These are phyloP conservation scores for Buddleja alternifolia DNA, from an alignment of 257 asterid species.

Conservation along the genomic window DNA sequence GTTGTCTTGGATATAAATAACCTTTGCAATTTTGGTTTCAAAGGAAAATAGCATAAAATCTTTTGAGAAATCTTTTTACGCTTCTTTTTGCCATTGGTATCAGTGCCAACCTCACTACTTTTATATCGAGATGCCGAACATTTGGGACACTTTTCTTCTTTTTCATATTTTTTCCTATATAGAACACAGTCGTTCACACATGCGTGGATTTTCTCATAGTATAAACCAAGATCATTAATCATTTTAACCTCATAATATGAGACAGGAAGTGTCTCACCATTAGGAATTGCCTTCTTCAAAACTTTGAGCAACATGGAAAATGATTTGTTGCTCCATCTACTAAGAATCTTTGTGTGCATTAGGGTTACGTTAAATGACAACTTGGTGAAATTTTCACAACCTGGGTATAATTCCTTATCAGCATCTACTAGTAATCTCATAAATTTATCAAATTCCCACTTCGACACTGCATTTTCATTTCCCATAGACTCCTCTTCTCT, in stretches of 20 bases:
- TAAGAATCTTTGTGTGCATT: constrained; percentile 4
- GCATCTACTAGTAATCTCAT: too few species aligned
- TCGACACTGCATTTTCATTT: too few species aligned
- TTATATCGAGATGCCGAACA: too few species aligned
- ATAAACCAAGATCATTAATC: neutral
- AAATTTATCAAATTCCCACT: too few species aligned
- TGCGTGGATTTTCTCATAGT: neutral
- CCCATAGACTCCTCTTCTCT: neutral
- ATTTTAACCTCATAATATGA: constrained; percentile 16
- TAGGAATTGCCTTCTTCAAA: constrained; percentile 5
- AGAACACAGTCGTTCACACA: too few species aligned
- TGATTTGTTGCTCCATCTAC: neutral
- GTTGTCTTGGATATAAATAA: neutral
- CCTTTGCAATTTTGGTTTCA: constrained; percentile 2
- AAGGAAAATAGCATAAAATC: neutral
- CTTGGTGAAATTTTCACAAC: neutral
- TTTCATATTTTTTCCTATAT: too few species aligned
- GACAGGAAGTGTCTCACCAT: neutral
- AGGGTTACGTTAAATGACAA: too few species aligned
- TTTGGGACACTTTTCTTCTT: too few species aligned
- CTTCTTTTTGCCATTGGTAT: neutral
- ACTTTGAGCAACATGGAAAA: neutral
- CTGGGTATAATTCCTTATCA: too few species aligned
- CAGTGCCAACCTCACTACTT: too few species aligned
- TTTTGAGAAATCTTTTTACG: neutral